These are phyloP conservation scores for Arxiozyma heterogenica DNA, from an alignment of 1,139 yeast species.

Conservation along the genomic window DNA sequence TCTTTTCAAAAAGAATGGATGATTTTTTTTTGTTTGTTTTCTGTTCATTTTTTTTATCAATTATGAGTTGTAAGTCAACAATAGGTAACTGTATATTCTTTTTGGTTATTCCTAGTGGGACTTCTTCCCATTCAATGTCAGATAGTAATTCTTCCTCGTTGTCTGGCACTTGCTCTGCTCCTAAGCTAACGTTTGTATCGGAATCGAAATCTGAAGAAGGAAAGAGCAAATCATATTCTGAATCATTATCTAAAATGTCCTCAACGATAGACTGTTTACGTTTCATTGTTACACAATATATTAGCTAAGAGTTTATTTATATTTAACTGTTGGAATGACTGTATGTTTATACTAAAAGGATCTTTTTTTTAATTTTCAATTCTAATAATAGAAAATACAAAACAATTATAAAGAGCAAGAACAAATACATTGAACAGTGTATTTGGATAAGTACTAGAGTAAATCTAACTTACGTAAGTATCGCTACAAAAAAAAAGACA, in stretches of 20 bases:
- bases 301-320: too few relatives aligned
- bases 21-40: background rate
- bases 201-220: background rate
- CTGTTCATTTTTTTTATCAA: background rate
- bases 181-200: background rate
- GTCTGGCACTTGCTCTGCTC: background rate
- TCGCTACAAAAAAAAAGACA: background rate
- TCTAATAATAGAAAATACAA: background rate
- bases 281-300: background rate
- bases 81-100: background rate
- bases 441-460: background rate
- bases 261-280: background rate
- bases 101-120: slow-evolving; percentile 11
- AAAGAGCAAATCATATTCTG: background rate
- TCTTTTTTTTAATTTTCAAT: background rate
- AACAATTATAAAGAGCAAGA: background rate
- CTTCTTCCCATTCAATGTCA: slow-evolving; percentile 22
- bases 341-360: background rate
- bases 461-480: background rate
- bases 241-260: background rate
- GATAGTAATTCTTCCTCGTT: slow-evolving; percentile 5
- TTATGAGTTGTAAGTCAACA: background rate
- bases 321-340: background rate
- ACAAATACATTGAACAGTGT: background rate
- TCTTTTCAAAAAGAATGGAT: slow-evolving; percentile 1